Conservation (phyloP, 2,329 filamentous ascomycete genomes). For the Cladosporium velox region DNA sequence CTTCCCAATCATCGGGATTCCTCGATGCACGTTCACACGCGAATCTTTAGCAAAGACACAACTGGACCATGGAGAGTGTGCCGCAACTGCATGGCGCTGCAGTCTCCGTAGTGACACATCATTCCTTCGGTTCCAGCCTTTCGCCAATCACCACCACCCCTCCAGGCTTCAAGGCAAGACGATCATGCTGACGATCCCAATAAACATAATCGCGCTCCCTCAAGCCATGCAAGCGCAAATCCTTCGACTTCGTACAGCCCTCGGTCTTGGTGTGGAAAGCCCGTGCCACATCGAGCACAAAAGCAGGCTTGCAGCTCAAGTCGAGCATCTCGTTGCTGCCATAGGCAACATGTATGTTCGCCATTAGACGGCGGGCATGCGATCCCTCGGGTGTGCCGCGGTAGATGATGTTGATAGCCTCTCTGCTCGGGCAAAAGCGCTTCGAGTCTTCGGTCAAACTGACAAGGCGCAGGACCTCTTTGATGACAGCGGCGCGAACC, state of each 20-base stretch:
- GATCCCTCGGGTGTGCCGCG: conserved; percentile 31
- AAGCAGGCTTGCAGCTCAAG: background rate
- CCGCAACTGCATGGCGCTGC: too few relatives aligned
- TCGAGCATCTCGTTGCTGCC: background rate
- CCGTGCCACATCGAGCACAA: background rate
- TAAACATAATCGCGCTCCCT: too few relatives aligned
- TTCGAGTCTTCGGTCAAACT: background rate
- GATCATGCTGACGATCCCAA: too few relatives aligned
- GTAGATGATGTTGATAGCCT: background rate
- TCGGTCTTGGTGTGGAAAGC: background rate
- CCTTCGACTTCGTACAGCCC: background rate
- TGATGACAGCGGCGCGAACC: background rate
- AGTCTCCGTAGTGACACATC: too few relatives aligned
- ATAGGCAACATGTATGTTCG: background rate
- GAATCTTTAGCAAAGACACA: too few relatives aligned
- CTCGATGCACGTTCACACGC: too few relatives aligned
- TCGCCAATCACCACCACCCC: too few relatives aligned
- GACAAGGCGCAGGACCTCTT: background rate
- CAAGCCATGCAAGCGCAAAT: too few relatives aligned
- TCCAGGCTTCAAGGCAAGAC: too few relatives aligned
- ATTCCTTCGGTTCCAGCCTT: too few relatives aligned
- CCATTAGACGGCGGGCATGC: background rate
- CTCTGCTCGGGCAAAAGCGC: background rate
- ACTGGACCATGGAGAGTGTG: too few relatives aligned
- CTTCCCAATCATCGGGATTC: too few relatives aligned